Base-by-base conservation (phyloP, 345 rosid genomes). In the Citropsis articulata region DNA sequence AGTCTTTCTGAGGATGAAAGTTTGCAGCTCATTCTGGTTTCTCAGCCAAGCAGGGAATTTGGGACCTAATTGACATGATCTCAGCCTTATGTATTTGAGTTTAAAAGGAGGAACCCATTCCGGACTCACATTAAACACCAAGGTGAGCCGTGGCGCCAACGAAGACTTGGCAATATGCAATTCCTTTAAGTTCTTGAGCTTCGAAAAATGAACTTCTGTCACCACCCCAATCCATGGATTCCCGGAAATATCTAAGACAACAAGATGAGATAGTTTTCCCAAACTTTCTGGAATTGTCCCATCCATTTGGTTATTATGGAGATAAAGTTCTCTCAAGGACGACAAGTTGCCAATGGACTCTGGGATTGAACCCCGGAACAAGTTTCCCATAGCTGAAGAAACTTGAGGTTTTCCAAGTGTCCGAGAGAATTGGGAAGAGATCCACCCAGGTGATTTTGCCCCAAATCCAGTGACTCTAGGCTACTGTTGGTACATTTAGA, bases 81-180 rank as follows among this genome's bases (percentile, higher is more conserved):
- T 9, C 21, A 76, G 72, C 18, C 65, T 35, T 4, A 76, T 69
- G 76, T 22, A 63, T 3, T 0, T n/a, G 22, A 81, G 80, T 45
- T 81, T 76, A 18, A 81, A 81, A 30, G 80, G 77, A 64, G 83
- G 83, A 31, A 76, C 30, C 80, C 80, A 81, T 9, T 71, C 16
- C 3, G 77, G 8, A 38, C 50, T 71, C 19, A 36, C 25, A 38
- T 65, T 71, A 33, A 75, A 74, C 61, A 69, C 38, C 71, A 75
- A 80, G 31, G 82, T 36, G 9, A 67, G 28, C 22, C 50, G 35
- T 0, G 5, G 7, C 2, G 35, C 9, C 2, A 31, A 33, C 38
- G 67, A 64, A 2, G 4, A 25, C 42, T 74, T 36, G 3, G 24
- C 5, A 28, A 76, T 48, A 2, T 12, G 24, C 35, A 81, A 14